phyloP scores from a whole-genome alignment of 2,329 filamentous ascomycete species.

The Ascochyta fabae region DNA sequence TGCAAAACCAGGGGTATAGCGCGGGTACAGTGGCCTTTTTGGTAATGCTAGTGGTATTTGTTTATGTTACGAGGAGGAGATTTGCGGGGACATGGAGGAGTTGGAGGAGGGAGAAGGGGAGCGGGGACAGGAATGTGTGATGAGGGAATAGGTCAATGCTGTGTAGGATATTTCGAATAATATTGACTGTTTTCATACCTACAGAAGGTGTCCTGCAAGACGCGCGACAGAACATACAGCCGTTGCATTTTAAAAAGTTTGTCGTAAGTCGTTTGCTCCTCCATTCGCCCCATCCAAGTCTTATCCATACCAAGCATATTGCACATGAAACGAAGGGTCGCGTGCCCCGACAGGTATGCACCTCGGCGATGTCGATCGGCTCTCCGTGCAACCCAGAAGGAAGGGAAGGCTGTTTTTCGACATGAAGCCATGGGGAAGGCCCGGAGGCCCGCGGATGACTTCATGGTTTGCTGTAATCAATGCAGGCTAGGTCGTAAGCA shows the following conservation, averaged over 20 bases:
- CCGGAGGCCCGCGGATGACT: slow-evolving; percentile 4
- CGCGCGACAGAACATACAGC: slow-evolving; percentile 5
- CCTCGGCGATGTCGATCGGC: background rate
- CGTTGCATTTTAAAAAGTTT: slow-evolving; percentile 4
- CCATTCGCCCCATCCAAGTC: background rate
- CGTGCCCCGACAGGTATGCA: background rate
- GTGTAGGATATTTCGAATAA: too few relatives aligned
- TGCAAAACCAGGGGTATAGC: slow-evolving; percentile 22
- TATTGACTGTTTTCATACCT: slow-evolving; percentile 10
- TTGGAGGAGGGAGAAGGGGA: slow-evolving; percentile 20
- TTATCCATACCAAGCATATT: slow-evolving; percentile 7
- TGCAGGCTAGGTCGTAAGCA: slow-evolving; percentile 9
- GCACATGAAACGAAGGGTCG: slow-evolving; percentile 11
- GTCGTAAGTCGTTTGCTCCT: slow-evolving; percentile 1
- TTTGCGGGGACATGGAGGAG: slow-evolving; percentile 36
- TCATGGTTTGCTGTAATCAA: slow-evolving; percentile 5
- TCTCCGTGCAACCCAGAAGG: background rate
- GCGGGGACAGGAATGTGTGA: slow-evolving; percentile 11
- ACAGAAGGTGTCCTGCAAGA: slow-evolving; percentile 1
- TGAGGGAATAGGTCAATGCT: background rate
- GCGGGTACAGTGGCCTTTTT: slow-evolving; percentile 23
- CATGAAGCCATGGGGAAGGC: background rate
- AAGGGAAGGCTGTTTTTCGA: background rate
- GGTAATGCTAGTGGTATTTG: slow-evolving; percentile 24
- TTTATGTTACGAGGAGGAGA: slow-evolving; percentile 32